These are phyloP conservation scores for Penicillium sp. DNA, from an alignment of 2,329 filamentous ascomycete species.

Conservation along the genomic window DNA sequence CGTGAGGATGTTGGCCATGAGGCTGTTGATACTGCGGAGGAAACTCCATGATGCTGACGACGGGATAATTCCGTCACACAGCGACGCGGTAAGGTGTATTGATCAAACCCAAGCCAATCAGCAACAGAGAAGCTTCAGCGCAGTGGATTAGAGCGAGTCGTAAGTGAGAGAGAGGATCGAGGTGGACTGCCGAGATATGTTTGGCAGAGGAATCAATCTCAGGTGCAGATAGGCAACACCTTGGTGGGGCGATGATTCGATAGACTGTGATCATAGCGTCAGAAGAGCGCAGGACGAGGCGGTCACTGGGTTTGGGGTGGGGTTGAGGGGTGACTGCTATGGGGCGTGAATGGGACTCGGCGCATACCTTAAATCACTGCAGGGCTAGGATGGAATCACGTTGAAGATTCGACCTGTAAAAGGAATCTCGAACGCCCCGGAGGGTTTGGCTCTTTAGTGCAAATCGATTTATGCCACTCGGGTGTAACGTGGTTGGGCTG, in stretches of 20 bases:
- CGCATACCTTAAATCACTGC: slow-evolving; percentile 33
- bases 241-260: slow-evolving; percentile 42
- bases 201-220: slow-evolving; percentile 26
- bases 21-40: slow-evolving; percentile 69
- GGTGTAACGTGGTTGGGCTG: slow-evolving; percentile 47
- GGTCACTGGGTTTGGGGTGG: slow-evolving; percentile 43
- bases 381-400: background rate
- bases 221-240: slow-evolving; percentile 28
- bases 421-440: slow-evolving; percentile 24
- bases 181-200: slow-evolving; percentile 21
- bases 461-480: slow-evolving; percentile 28
- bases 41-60: slow-evolving; percentile 64
- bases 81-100: slow-evolving; percentile 13
- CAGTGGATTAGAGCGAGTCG: slow-evolving; percentile 11
- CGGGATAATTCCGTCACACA: slow-evolving; percentile 27
- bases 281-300: slow-evolving; percentile 43
- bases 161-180: slow-evolving; percentile 19
- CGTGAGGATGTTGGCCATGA: slow-evolving; percentile 61
- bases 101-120: slow-evolving; percentile 21
- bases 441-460: slow-evolving; percentile 35
- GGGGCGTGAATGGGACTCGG: slow-evolving; percentile 14
- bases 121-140: slow-evolving; percentile 13
- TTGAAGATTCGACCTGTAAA: slow-evolving; percentile 7
- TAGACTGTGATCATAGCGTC: slow-evolving; percentile 41
- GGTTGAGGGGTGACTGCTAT: slow-evolving; percentile 11